Base-by-base conservation (phyloP, 345 rosid species). In the Garcia nutans region DNA sequence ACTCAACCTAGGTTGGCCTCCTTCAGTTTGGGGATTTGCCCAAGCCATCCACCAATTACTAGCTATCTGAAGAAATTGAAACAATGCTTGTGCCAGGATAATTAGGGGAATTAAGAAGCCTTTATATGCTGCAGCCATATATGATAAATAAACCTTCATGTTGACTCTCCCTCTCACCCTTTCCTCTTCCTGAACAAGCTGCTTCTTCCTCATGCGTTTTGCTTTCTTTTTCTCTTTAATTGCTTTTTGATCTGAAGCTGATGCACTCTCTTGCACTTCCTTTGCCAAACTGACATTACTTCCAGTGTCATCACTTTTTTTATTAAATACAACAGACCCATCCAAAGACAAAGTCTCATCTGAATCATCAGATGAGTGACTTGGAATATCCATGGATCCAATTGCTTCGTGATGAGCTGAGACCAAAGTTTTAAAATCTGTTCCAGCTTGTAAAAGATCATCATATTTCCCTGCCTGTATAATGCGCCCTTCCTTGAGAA, bases 11-110 rank as follows among this genome's bases (percentile, higher is more conserved):
- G 99, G 86, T 73, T 83, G 83, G 72, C 88, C 99, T 69, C 97
- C 99, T 89, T 88, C 97, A 19, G 94, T 91, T 79, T 93, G 99
- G 74, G 99, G 99, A 84, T 93, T 96, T 59, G 98, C 98, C 99
- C 99, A 96, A 72, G 99, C 99, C 99, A 96, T 96, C 99, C 99
- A 96, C 99, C 99, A 96, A 81, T 87, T 96, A 84, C 99, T 89
- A 82, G 97, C 95, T 78, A 96, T 96, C 86, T 96, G 99, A 75
- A 96, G 99, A 84, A 96, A 93, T 65, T 96, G 99, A 79, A 96
- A 96, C 77, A 91, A 76, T 71, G 86, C 81, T 82, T 96, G 99
- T 58, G 98, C 97, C 49, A 96, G 76, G 76, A 96, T 89, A 68
- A 96, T 96, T 42, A 89, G 93, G 11, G 99, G 98, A 83, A 96